Evolutionary conservation across 257 asterid species (phyloP).

Genomic region (Leonotis leonurus): DNA sequence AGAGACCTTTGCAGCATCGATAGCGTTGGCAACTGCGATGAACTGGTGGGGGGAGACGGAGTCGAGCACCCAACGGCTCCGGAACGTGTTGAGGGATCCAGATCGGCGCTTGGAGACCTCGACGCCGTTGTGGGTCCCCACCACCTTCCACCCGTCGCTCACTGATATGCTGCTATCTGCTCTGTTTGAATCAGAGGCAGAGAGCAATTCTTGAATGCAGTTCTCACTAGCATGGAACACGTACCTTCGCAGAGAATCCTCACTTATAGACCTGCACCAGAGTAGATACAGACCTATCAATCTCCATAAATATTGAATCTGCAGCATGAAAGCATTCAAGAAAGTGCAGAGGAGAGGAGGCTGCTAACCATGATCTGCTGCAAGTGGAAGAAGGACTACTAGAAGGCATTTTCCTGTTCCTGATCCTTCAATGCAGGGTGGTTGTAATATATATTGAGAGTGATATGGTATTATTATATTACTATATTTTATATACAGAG

Average conservation of each 20-base stretch:
- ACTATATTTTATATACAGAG: no score
- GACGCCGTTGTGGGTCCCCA: slow-evolving; percentile 55
- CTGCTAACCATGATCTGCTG: slow-evolving; percentile 64
- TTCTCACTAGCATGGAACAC: slow-evolving; percentile 85
- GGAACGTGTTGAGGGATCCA: slow-evolving; percentile 66
- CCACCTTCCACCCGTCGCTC: slow-evolving; percentile 61
- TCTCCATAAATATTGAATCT: background rate
- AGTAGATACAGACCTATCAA: background rate
- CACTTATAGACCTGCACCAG: slow-evolving; percentile 92
- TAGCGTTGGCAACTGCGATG: slow-evolving; percentile 76
- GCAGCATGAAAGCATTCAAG: background rate
- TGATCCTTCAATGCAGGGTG: slow-evolving; percentile 19
- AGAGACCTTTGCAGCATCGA: slow-evolving; percentile 79
- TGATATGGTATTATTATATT: background rate
- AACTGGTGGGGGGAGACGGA: slow-evolving; percentile 76
- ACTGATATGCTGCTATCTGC: slow-evolving; percentile 16
- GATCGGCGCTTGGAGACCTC: slow-evolving; percentile 76
- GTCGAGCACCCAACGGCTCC: slow-evolving; percentile 67
- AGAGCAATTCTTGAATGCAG: slow-evolving; percentile 79
- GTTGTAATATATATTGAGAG: background rate
- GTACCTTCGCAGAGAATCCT: slow-evolving; percentile 77
- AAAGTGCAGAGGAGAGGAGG: background rate
- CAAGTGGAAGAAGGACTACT: slow-evolving; percentile 39
- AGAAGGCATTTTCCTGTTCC: slow-evolving; percentile 30
- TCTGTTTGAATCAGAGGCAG: slow-evolving; percentile 66